Evolutionary conservation across 2,329 filamentous ascomycete genomes (phyloP).

Genomic region (Pseudopyricularia javanii): DNA sequence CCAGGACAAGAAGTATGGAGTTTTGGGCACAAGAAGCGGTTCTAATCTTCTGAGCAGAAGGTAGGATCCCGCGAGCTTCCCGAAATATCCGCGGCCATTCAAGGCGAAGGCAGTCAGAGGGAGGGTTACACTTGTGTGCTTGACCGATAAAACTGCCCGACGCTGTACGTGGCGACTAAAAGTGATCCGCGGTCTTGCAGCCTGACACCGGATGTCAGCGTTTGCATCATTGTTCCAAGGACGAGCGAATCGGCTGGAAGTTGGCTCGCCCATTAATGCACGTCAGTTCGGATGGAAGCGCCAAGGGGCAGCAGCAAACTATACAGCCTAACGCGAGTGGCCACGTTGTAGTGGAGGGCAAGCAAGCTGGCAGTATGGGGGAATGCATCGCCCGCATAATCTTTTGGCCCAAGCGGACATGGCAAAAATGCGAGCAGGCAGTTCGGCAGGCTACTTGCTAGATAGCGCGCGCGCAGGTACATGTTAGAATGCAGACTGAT

Average conservation of each 20-base stretch:
- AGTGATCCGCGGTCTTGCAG: neutral
- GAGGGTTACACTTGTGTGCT: neutral
- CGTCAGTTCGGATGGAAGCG: neutral
- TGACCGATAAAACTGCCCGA: neutral
- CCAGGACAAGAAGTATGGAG: neutral
- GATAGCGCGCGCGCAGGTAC: neutral
- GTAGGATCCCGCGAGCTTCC: neutral
- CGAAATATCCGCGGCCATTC: neutral
- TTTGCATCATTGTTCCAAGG: neutral
- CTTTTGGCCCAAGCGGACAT: neutral
- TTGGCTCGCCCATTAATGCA: neutral
- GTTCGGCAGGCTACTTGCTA: neutral
- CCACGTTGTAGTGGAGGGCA: neutral
- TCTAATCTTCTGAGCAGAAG: neutral
- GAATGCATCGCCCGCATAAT: neutral
- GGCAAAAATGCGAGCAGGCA: neutral
- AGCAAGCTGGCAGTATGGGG: neutral
- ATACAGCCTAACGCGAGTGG: neutral
- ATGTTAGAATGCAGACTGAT: no score
- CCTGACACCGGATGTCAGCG: neutral
- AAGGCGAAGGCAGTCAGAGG: neutral
- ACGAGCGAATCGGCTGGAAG: no score
- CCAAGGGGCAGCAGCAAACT: neutral
- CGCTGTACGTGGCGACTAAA: neutral
- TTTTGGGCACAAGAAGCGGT: neutral